These are phyloP conservation scores for Xylaria digitata DNA, from an alignment of 2,329 filamentous ascomycete genomes.

Conservation along the genomic window DNA sequence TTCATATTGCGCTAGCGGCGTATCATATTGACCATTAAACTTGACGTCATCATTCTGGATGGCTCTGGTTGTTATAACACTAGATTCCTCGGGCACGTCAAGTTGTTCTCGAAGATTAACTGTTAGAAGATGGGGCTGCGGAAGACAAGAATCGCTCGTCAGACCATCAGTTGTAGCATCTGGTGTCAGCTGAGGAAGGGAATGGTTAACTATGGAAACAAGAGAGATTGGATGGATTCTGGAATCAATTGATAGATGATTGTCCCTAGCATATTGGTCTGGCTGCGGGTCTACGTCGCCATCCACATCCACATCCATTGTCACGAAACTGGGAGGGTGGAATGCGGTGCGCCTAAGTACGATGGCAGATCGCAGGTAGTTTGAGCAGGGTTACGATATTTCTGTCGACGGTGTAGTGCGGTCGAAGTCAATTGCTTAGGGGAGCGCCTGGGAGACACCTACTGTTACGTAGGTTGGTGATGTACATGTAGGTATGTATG, in stretches of 20 bases:
- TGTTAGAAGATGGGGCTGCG: constrained; percentile 37
- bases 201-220: constrained; percentile 24
- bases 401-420: no score
- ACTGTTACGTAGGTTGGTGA: no score
- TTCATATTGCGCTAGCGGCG: constrained; percentile 25
- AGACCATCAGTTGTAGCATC: constrained; percentile 24
- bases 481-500: no score
- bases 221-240: constrained; percentile 38
- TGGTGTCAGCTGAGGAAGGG: constrained; percentile 19
- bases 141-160: constrained; percentile 38
- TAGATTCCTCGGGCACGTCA: constrained; percentile 35
- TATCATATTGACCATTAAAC: not conserved
- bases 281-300: constrained; percentile 19
- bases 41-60: constrained; percentile 20
- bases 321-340: not conserved
- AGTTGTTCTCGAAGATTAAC: constrained; percentile 39
- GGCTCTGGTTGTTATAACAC: constrained; percentile 34
- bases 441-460: no score
- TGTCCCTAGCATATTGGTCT: constrained; percentile 46
- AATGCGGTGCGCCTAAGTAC: not conserved
- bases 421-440: no score
- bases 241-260: constrained; percentile 45
- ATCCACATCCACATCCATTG: constrained; percentile 31
- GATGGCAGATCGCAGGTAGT: not conserved
- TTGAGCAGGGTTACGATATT: no score